Evolutionary conservation across 768 basidiomycete species (phyloP).

Genomic region (Kwoniella dejecticola): DNA sequence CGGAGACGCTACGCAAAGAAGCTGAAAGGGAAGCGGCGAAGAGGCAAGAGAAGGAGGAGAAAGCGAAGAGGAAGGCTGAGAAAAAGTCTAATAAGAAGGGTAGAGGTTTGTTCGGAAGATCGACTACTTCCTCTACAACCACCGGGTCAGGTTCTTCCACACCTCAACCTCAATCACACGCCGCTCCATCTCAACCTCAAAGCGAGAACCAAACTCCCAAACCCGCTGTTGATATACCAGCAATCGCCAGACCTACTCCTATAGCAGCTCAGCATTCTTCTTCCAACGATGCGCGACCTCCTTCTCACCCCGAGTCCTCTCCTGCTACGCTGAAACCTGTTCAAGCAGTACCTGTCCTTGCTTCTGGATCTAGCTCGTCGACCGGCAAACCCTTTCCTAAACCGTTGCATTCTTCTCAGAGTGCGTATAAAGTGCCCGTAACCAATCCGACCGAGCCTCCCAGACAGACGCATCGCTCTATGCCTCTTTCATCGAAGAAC

Average conservation of each 20-base stretch:
- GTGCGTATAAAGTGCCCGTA: slow-evolving; percentile 9
- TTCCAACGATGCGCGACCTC: too few relatives aligned
- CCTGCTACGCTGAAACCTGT: not conserved
- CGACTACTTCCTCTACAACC: not conserved
- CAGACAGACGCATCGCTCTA: slow-evolving; percentile 10
- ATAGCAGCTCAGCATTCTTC: not conserved
- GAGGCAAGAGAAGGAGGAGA: slow-evolving; percentile 42
- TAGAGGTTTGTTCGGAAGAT: slow-evolving; percentile 11
- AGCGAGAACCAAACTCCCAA: too few relatives aligned
- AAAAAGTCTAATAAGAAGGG: slow-evolving; percentile 19
- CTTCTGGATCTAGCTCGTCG: not conserved
- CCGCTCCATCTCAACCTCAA: not conserved
- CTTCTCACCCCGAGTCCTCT: not conserved
- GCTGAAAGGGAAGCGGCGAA: slow-evolving; percentile 36
- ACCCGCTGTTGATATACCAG: too few relatives aligned
- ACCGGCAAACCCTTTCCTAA: slow-evolving; percentile 7
- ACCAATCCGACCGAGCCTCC: not conserved
- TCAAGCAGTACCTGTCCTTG: not conserved
- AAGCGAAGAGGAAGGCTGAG: slow-evolving; percentile 34
- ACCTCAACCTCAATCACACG: not conserved
- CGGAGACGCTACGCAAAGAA: slow-evolving; percentile 36
- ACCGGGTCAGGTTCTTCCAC: not conserved
- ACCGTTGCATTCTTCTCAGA: slow-evolving; percentile 7
- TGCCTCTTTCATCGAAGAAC: slow-evolving; percentile 20
- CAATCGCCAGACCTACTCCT: not conserved